phyloP scores from a whole-genome alignment of 2,329 filamentous ascomycete species.

The Aspergillus pseudonomiae region DNA sequence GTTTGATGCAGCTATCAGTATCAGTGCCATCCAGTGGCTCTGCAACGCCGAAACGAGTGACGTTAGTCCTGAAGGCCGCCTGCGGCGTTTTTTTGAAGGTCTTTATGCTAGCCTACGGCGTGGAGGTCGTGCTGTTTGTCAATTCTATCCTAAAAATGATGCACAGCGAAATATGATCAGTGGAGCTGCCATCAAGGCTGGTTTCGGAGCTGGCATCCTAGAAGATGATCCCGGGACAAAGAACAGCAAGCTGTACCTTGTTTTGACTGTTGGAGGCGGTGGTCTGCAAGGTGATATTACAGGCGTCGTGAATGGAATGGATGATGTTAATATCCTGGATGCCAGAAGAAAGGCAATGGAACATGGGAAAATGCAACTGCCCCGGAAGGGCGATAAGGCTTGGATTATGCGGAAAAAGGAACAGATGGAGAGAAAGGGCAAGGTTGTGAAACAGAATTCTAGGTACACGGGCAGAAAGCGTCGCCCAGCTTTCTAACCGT shows the following conservation, averaged over 20 bases:
- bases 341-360: constrained; percentile 56
- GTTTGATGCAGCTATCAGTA: constrained; percentile 94
- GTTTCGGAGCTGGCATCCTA: constrained; percentile 90
- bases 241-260: constrained; percentile 93
- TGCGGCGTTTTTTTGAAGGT: constrained; percentile 88
- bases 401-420: constrained; percentile 69
- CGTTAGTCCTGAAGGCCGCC: constrained; percentile 74
- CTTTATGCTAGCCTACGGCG: constrained; percentile 81
- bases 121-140: constrained; percentile 88
- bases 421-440: constrained; percentile 92
- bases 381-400: constrained; percentile 53
- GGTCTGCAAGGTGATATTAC: constrained; percentile 75
- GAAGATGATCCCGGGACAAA: constrained; percentile 97
- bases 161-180: constrained; percentile 90
- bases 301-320: constrained; percentile 84
- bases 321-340: constrained; percentile 81
- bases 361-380: constrained; percentile 43
- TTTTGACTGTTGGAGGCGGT: constrained; percentile 83
- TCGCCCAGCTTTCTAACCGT: constrained; percentile 68
- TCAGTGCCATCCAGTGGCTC: constrained; percentile 96
- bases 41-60: constrained; percentile 93
- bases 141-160: constrained; percentile 98
- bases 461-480: constrained; percentile 95
- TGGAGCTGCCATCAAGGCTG: constrained; percentile 84
- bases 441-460: constrained; percentile 86